Evolutionary conservation across 345 rosid species (phyloP).

Genomic region (Punica granatum): DNA sequence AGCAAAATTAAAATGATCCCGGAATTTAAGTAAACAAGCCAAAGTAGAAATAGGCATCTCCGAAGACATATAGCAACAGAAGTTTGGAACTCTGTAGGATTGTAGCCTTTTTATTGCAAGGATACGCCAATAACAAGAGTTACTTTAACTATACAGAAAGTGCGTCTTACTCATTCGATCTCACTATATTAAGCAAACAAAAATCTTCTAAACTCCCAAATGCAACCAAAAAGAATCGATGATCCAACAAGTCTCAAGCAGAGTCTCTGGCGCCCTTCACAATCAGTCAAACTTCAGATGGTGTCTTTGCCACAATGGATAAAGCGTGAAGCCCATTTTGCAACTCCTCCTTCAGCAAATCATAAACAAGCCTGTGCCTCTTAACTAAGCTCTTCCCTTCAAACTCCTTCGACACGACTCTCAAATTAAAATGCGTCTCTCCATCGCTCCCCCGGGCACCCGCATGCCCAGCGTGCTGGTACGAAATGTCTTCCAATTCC

Average conservation of each 20-base stretch:
- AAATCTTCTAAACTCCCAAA: not conserved
- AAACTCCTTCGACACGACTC: slow-evolving; percentile 66
- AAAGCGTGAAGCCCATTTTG: slow-evolving; percentile 78
- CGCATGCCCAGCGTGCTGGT: slow-evolving; percentile 94
- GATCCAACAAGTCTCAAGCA: not conserved
- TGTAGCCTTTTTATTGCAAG: no score
- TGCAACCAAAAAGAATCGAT: not conserved
- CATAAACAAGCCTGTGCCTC: slow-evolving; percentile 76
- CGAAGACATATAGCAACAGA: no score
- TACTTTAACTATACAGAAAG: not conserved
- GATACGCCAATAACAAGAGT: not conserved
- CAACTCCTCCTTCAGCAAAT: slow-evolving; percentile 71
- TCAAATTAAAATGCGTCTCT: slow-evolving; percentile 86
- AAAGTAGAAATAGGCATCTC: no score
- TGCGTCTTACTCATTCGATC: not conserved
- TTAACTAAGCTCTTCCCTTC: slow-evolving; percentile 90
- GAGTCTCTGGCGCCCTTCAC: no score
- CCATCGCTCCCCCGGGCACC: slow-evolving; percentile 71
- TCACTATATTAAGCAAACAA: not conserved
- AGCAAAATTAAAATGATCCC: no score
- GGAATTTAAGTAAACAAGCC: no score
- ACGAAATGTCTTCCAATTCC: slow-evolving; percentile 74
- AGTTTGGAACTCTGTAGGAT: no score
- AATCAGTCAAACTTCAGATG: slow-evolving; percentile 36
- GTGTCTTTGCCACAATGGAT: slow-evolving; percentile 85